Evolutionary conservation across 2,329 filamentous ascomycete species (phyloP), one percentile per base, ranked within the genome.

Genomic region (Alternaria rosae): DNA sequence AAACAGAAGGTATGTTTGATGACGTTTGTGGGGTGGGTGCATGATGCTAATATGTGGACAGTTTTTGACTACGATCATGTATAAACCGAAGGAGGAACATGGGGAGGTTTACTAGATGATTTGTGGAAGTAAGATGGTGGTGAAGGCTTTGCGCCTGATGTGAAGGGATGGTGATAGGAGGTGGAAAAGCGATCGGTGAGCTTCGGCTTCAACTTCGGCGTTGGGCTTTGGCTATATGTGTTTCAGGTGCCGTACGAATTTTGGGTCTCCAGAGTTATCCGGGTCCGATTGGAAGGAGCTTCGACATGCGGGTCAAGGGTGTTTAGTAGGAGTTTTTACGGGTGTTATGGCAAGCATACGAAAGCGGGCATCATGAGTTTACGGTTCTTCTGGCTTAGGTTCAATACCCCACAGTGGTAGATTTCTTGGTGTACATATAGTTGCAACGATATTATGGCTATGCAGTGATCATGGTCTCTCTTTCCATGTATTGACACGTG

Each of bases 61-160:
- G 94, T 98, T 98, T 81, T 91, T 98, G 35, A 98, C 94, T 5
- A 97, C 94, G 3, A 97, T 98, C 77, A 91, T 98, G 84, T 98
- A 98, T 83, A 98, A 97, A 84, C 93, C 93, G 17, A 93, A 93
- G 20, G 84, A 78, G 64, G 82, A 82, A n/a, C 41, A 41, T 43
- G 50, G 50, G 3, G 58, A 50, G 25, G 50, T 54, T 20, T 56
- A 61, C 10, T 61, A 30, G 11, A 38, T n/a, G n/a, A n/a, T 6
- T 2, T 13, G 6, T 38, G 35, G 35, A 38, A 9, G 35, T 30
- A 11, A 10, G 28, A 12, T 9, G 17, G 41, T 21, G 10, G 17
- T 43, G 17, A 2, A 12, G 38, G 41, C 0, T 21, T 43, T 43
- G 3, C 12, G 20, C 20, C 6, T 43, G 41, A 0, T 43, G 3